These are phyloP conservation scores for Mariannaea elegans DNA, from an alignment of 2,329 filamentous ascomycete species.

Conservation along the genomic window DNA sequence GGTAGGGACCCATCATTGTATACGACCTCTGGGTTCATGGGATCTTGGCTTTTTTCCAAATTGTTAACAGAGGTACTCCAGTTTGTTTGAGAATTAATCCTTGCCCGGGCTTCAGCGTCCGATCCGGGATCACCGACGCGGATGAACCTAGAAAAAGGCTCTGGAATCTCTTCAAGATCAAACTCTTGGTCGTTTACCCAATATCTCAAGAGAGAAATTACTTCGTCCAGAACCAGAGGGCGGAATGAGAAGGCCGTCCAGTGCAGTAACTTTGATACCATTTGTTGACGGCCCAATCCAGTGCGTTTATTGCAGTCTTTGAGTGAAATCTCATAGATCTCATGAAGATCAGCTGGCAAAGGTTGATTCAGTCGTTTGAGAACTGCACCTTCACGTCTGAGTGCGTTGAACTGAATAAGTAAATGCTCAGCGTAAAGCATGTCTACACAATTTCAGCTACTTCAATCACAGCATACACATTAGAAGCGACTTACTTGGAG, in stretches of 20 bases:
- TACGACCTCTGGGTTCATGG: conserved; percentile 15
- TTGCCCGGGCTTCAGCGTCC: conserved; percentile 32
- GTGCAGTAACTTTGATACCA: conserved; percentile 35
- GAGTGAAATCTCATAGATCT: conserved; percentile 39
- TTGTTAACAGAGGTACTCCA: conserved; percentile 25
- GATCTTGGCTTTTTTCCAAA: conserved; percentile 27
- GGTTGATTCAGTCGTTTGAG: conserved; percentile 40
- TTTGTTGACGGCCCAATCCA: conserved; percentile 16
- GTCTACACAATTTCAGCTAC: conserved; percentile 26
- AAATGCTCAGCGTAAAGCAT: conserved; percentile 50
- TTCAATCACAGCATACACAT: rapidly evolving
- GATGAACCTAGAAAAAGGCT: conserved; percentile 38
- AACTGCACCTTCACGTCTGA: conserved; percentile 46
- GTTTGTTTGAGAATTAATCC: conserved; percentile 2
- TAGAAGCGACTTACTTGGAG: conserved; percentile 41
- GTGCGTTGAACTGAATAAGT: conserved; percentile 39
- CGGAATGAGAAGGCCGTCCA: conserved; percentile 41
- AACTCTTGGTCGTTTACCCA: conserved; percentile 30
- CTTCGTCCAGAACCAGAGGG: conserved; percentile 32
- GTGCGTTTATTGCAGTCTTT: conserved; percentile 40
- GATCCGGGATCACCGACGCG: conserved; percentile 36
- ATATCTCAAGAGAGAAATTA: conserved; percentile 32
- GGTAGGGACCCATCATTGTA: conserved; percentile 40
- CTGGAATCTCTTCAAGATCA: conserved; percentile 39
- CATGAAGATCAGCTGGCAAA: conserved; percentile 35